These are phyloP conservation scores for Heterobasidion occidentale DNA, from an alignment of 1,284 basidiomycete genomes.

Conservation along the genomic window DNA sequence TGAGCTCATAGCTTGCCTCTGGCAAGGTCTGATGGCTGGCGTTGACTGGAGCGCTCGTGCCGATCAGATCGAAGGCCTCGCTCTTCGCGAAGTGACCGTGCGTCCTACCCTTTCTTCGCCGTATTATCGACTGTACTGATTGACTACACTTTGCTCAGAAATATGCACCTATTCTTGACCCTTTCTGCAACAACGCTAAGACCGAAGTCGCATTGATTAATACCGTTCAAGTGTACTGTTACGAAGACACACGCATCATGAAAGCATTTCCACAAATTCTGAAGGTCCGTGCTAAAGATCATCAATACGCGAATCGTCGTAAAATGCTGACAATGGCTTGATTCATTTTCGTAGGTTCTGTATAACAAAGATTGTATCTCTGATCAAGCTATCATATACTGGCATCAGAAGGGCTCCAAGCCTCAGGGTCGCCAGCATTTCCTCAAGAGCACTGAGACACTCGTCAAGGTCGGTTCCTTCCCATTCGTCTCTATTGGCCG, in stretches of 20 bases:
- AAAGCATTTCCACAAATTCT: conserved; percentile 92
- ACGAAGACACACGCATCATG: conserved; percentile 90
- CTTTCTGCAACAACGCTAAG: conserved; percentile 82
- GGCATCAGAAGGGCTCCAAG: conserved; percentile 95
- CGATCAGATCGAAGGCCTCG: conserved; percentile 84
- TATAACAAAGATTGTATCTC: conserved; percentile 94
- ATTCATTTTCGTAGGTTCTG: conserved; percentile 50
- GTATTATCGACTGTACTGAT: background rate
- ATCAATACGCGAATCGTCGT: background rate
- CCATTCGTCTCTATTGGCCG: background rate
- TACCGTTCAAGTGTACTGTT: conserved; percentile 89
- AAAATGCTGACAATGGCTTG: background rate
- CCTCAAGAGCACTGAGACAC: conserved; percentile 78
- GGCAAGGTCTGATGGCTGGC: conserved; percentile 82
- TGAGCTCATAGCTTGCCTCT: conserved; percentile 85
- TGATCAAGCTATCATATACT: conserved; percentile 95
- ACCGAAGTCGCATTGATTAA: conserved; percentile 91
- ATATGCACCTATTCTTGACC: conserved; percentile 78
- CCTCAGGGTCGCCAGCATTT: conserved; percentile 93
- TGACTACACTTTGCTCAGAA: conserved; percentile 39
- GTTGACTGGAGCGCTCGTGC: conserved; percentile 84
- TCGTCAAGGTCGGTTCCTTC: conserved; percentile 70
- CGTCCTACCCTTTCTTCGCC: conserved; percentile 14
- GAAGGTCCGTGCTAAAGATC: conserved; percentile 44
- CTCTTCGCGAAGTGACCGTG: conserved; percentile 79